Evolutionary conservation across 225 moss, liverwort and hornwort species (phyloP).

Genomic region (Physcomitrellopsis africana): DNA sequence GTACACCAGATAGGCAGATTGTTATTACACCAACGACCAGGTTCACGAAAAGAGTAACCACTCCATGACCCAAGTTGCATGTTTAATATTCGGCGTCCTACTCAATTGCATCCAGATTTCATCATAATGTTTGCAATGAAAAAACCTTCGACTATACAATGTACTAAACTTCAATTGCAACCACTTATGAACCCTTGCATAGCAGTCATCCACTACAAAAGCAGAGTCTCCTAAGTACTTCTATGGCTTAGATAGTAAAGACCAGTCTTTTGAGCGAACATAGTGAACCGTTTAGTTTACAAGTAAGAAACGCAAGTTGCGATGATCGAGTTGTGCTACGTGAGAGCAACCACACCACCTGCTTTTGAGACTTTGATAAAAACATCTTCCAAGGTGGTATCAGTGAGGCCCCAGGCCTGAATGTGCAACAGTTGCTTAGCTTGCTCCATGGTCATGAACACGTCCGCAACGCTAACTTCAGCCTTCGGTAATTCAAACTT

Average conservation of each 20-base stretch:
- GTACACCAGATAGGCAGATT: too few relatives aligned
- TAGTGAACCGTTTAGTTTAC: background rate
- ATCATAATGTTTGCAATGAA: too few relatives aligned
- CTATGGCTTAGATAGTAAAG: background rate
- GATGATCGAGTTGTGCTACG: slow-evolving; percentile 24
- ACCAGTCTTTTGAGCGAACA: slow-evolving; percentile 1
- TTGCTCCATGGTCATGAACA: slow-evolving; percentile 56
- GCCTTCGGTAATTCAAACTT: slow-evolving; percentile 85
- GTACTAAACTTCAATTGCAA: too few relatives aligned
- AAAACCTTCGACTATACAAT: too few relatives aligned
- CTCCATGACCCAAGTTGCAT: too few relatives aligned
- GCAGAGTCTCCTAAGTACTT: background rate
- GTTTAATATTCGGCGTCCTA: too few relatives aligned
- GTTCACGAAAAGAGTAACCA: too few relatives aligned
- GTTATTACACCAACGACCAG: too few relatives aligned
- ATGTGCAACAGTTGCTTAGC: slow-evolving; percentile 65
- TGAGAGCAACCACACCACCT: slow-evolving; percentile 46
- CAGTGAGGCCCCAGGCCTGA: slow-evolving; percentile 90
- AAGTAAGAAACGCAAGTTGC: background rate
- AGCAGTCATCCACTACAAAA: slow-evolving; percentile 18
- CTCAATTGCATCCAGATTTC: too few relatives aligned
- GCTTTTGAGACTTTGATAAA: slow-evolving; percentile 85
- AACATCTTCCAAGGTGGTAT: slow-evolving; percentile 89
- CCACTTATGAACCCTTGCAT: background rate
- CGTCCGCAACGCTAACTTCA: slow-evolving; percentile 54